Evolutionary conservation across 2,329 filamentous ascomycete genomes (phyloP).

Genomic region (Talaromyces sp.): DNA sequence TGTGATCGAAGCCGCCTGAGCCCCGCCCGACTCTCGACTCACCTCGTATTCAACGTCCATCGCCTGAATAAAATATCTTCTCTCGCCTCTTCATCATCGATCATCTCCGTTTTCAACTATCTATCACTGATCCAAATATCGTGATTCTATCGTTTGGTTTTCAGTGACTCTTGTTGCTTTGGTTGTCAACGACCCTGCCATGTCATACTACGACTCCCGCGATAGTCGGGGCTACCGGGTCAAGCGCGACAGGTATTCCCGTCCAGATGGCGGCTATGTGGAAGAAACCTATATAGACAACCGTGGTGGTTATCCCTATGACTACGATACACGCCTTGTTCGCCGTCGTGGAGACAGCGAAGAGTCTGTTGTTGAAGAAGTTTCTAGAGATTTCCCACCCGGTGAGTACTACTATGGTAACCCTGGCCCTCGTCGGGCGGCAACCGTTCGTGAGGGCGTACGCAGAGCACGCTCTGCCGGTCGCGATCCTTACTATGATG

Average conservation of each 20-base stretch:
- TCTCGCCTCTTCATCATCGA: conserved; percentile 1
- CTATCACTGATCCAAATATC: conserved; percentile 9
- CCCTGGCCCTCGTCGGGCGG: conserved; percentile 24
- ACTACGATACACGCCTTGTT: conserved; percentile 19
- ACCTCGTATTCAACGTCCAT: conserved; percentile 6
- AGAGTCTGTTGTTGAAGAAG: conserved; percentile 68
- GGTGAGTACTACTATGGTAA: conserved; percentile 49
- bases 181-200: conserved; percentile 20
- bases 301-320: conserved; percentile 19
- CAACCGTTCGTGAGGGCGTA: conserved; percentile 33
- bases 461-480: conserved; percentile 37
- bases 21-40: background rate
- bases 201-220: conserved; percentile 34
- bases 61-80: conserved; percentile 11
- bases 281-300: conserved; percentile 30
- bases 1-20: background rate
- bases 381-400: conserved; percentile 78
- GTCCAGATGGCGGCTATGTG: conserved; percentile 24
- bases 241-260: conserved; percentile 31
- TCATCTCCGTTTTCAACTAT: background rate
- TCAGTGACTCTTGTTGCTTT: conserved; percentile 13
- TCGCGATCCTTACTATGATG: conserved; percentile 34
- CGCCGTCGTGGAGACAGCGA: conserved; percentile 62
- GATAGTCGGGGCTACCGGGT: conserved; percentile 29
- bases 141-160: conserved; percentile 17